phyloP scores from a whole-genome alignment of 148 eudicot genomes.

The Silene latifolia region DNA sequence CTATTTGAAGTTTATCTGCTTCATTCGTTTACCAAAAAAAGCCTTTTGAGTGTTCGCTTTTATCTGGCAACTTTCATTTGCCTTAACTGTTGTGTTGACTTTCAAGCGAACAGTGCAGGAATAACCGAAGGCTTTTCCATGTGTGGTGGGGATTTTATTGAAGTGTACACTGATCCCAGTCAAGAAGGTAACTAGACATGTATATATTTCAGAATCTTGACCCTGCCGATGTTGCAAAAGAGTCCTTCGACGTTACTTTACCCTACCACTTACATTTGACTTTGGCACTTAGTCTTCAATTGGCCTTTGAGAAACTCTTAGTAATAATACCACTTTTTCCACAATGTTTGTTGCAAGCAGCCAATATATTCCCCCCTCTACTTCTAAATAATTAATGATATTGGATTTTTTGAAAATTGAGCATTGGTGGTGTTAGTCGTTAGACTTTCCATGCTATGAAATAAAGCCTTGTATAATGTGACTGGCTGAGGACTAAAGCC shows the following conservation, averaged over 20 bases:
- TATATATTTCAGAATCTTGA: background rate
- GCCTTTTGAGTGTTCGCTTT: background rate
- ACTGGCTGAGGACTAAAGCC: background rate
- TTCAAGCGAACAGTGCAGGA: slow-evolving; percentile 80
- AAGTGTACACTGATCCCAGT: slow-evolving; percentile 85
- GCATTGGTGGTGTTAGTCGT: background rate
- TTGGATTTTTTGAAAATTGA: background rate
- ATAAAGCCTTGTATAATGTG: background rate
- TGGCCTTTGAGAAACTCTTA: background rate
- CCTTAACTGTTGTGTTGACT: slow-evolving; percentile 21
- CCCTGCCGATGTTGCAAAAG: background rate
- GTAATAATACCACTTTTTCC: background rate
- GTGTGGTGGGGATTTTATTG: slow-evolving; percentile 99
- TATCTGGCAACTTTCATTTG: background rate
- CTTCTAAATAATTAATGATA: background rate
- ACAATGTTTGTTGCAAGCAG: background rate
- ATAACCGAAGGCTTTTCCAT: slow-evolving; percentile 98
- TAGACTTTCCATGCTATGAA: background rate
- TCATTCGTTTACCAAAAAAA: slow-evolving; percentile 3
- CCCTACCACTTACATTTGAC: background rate
- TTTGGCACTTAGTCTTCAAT: background rate
- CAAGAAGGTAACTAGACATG: slow-evolving; percentile 61
- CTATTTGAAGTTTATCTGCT: background rate
- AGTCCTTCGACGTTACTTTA: background rate
- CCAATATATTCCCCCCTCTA: background rate